Evolutionary conservation across 192 early-diverging fungal species (phyloP).

Genomic region (Coemansia sp.): DNA sequence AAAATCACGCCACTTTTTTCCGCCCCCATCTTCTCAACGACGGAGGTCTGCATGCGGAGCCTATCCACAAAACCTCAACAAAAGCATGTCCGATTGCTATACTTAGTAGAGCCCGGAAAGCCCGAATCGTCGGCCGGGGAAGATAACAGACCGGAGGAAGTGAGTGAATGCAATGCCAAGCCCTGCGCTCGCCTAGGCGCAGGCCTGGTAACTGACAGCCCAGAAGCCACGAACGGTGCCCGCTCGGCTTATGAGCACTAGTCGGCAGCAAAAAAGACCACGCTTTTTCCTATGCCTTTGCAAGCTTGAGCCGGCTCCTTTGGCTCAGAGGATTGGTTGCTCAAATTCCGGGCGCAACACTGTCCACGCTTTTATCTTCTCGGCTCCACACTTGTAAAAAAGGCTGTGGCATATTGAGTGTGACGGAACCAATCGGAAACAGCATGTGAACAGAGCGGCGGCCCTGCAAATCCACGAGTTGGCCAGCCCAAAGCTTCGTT

Average conservation of each 20-base stretch:
- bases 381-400: neutral
- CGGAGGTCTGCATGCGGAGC: neutral
- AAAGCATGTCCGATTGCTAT: neutral
- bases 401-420: neutral
- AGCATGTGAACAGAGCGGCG: neutral
- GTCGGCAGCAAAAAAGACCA: neutral
- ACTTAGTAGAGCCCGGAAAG: neutral
- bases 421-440: conserved; percentile 1
- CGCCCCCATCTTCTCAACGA: neutral
- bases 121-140: neutral
- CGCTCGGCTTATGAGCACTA: neutral
- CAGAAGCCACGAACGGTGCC: neutral
- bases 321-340: neutral
- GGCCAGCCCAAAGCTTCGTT: neutral
- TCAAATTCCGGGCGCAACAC: neutral
- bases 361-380: neutral
- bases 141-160: neutral
- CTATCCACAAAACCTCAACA: neutral
- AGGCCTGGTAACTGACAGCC: neutral
- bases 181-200: neutral
- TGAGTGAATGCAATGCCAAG: neutral
- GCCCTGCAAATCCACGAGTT: conserved; percentile 2
- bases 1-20: conserved; percentile 1
- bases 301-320: neutral
- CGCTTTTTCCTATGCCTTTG: neutral